Conservation (phyloP, 352 stramenopile genomes). For the Pythium dissimile region DNA sequence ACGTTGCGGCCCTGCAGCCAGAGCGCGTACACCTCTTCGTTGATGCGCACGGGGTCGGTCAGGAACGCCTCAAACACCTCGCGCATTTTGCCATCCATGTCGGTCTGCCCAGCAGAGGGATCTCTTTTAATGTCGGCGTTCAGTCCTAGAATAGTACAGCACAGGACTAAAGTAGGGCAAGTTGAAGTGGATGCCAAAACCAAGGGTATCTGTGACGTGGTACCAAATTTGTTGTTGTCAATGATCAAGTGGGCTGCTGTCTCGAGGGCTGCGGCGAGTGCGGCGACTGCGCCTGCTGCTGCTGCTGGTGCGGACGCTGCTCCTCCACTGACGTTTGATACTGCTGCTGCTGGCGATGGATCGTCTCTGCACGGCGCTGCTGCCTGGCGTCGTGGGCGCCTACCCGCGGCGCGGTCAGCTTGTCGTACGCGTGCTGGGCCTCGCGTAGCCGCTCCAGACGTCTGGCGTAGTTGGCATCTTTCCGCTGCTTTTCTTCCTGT, state of each 20-base stretch:
- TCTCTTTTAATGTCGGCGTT: too few relatives aligned
- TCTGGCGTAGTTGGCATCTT: conserved; percentile 28
- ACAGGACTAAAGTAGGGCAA: too few relatives aligned
- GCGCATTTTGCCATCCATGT: conserved; percentile 47
- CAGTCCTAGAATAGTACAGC: too few relatives aligned
- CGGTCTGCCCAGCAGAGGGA: too few relatives aligned
- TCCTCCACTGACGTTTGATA: conserved; percentile 39
- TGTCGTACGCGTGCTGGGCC: conserved; percentile 36
- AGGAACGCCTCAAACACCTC: conserved; percentile 83
- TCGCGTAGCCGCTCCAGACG: conserved; percentile 39
- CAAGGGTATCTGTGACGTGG: too few relatives aligned
- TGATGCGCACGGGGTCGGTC: conserved; percentile 75
- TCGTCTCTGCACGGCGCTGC: conserved; percentile 33
- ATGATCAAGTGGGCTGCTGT: too few relatives aligned
- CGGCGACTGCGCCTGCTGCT: neutral
- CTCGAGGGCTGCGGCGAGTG: conserved; percentile 4
- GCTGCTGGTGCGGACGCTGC: conserved; percentile 5
- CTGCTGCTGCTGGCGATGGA: conserved; percentile 37
- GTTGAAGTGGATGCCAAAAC: too few relatives aligned
- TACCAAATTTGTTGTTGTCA: too few relatives aligned
- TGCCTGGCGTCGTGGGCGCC: conserved; percentile 27
- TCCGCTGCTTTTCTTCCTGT: conserved; percentile 49
- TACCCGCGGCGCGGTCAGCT: conserved; percentile 22
- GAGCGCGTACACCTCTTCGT: conserved; percentile 73
- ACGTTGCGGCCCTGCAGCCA: conserved; percentile 77